A percentile compares a stretch with the other conserved stretches of the same genome.
Evolutionary conservation across 495 filamentous ascomycete species (phyloP).

Genomic region (Penicillium daleae): DNA sequence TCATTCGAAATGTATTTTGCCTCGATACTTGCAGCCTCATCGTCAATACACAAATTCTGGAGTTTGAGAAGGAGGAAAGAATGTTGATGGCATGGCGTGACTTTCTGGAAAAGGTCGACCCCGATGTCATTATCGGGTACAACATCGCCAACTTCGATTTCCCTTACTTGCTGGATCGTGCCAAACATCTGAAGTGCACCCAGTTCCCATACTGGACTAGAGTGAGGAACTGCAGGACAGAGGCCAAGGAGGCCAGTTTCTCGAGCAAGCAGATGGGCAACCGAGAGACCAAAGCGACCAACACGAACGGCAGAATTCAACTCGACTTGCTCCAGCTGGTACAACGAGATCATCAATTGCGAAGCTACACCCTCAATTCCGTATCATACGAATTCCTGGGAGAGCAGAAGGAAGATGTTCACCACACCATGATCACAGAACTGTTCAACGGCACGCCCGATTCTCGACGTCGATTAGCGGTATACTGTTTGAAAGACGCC

Average conservation of each 20-base stretch:
- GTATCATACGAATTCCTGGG: slow-evolving; percentile 96
- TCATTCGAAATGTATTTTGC: slow-evolving; percentile 95
- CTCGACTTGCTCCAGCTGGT: slow-evolving; percentile 91
- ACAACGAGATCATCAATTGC: slow-evolving; percentile 89
- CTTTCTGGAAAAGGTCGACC: slow-evolving; percentile 89
- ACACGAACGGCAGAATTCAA: slow-evolving; percentile 92
- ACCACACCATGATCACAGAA: slow-evolving; percentile 99
- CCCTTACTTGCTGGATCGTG: slow-evolving; percentile 90
- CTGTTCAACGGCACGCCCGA: slow-evolving; percentile 94
- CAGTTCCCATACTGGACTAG: slow-evolving; percentile 87
- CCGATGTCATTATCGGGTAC: slow-evolving; percentile 98
- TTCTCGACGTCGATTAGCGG: slow-evolving; percentile 83
- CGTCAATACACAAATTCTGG: slow-evolving; percentile 90
- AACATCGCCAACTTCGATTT: slow-evolving; percentile 99
- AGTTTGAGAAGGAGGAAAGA: slow-evolving; percentile 75
- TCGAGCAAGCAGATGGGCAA: slow-evolving; percentile 99
- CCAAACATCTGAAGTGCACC: slow-evolving; percentile 74
- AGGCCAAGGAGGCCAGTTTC: slow-evolving; percentile 77
- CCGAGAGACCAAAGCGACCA: slow-evolving; percentile 89
- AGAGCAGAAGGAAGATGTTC: slow-evolving; percentile 98
- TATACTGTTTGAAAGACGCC: slow-evolving; percentile 98
- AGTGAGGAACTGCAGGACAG: slow-evolving; percentile 64
- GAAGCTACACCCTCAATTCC: slow-evolving; percentile 97
- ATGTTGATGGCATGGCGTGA: slow-evolving; percentile 90
- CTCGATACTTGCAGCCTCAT: slow-evolving; percentile 88